phyloP scores from a whole-genome alignment of 1,284 basidiomycete genomes.

The Trichosporon asahii region DNA sequence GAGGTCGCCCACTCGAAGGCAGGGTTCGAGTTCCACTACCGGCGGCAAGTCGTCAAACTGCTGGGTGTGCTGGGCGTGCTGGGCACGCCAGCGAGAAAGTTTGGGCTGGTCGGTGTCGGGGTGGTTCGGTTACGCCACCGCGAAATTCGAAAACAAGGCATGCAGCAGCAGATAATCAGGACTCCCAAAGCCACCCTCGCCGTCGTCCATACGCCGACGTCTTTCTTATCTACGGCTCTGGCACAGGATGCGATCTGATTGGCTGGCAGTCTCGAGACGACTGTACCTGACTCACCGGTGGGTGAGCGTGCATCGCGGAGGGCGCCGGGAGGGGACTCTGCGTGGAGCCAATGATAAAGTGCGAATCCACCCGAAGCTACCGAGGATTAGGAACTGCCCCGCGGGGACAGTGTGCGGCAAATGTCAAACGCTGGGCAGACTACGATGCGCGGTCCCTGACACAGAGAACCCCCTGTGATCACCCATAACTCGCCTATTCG shows the following conservation, averaged over 20 bases:
- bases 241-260: not conserved
- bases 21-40: not conserved
- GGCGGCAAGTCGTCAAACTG: not conserved
- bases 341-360: not conserved
- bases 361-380: not conserved
- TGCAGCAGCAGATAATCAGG: not conserved
- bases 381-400: not conserved
- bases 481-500: slow-evolving; percentile 1
- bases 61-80: not conserved
- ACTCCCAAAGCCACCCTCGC: not conserved
- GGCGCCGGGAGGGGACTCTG: not conserved
- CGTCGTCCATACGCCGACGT: not conserved
- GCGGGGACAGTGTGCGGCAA: slow-evolving; percentile 2
- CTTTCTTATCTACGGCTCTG: not conserved
- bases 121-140: not conserved
- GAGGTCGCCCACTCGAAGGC: not conserved
- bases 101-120: not conserved
- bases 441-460: too few relatives aligned
- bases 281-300: not conserved
- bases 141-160: slow-evolving; percentile 1
- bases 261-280: not conserved
- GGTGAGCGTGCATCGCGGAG: not conserved
- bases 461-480: not conserved
- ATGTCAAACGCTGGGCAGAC: not conserved
- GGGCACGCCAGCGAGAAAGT: not conserved